phyloP scores from a whole-genome alignment of 2,329 filamentous ascomycete species.

The Diaporthe amygdali region DNA sequence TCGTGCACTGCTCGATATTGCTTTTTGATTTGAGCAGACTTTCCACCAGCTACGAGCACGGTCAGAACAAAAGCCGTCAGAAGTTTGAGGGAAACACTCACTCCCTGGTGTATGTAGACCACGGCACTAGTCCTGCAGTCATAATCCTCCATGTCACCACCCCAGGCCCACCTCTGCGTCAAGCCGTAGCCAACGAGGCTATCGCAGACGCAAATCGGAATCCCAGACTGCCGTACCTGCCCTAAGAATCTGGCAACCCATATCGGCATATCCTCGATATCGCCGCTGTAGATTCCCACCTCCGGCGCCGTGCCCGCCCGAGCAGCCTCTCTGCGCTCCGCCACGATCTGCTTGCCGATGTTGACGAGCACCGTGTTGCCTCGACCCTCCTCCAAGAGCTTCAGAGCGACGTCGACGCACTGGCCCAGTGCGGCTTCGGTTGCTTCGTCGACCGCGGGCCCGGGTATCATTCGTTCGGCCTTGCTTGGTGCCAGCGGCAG shows the following conservation, averaged over 20 bases:
- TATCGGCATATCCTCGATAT: not conserved
- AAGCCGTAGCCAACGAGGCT: not conserved
- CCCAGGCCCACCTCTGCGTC: constrained; percentile 1
- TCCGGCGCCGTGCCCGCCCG: not conserved
- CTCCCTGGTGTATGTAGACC: not conserved
- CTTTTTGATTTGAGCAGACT: not conserved
- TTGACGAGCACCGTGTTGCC: not conserved
- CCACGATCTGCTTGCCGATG: not conserved
- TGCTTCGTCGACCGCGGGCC: not conserved
- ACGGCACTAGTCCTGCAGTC: not conserved
- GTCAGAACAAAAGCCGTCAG: not conserved
- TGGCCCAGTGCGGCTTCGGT: not conserved
- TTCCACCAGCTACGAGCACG: not conserved
- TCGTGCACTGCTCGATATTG: not conserved
- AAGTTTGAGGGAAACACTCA: not conserved
- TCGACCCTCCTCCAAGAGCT: not conserved
- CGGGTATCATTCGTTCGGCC: not conserved
- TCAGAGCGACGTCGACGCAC: not conserved
- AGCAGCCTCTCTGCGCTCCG: not conserved
- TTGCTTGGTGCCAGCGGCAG: not conserved
- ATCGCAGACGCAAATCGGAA: not conserved
- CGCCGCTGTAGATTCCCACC: not conserved
- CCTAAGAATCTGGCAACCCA: not conserved
- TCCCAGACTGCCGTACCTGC: not conserved
- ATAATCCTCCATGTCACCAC: not conserved